phyloP scores from a whole-genome alignment of 768 basidiomycete species.

The Chalciporus piperatus region DNA sequence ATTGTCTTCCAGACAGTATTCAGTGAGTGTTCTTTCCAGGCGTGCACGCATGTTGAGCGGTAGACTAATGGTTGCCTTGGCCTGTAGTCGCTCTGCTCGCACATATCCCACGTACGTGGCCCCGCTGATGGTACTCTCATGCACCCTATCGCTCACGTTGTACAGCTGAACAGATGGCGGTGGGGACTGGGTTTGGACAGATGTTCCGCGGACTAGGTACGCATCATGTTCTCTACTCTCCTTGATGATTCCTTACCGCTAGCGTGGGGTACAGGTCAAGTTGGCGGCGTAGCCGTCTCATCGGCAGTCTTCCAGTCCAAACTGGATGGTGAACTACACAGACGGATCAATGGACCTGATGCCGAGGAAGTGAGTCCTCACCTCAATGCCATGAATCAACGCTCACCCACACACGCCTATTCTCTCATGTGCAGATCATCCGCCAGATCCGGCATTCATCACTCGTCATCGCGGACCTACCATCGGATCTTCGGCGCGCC shows the following conservation, averaged over 20 bases:
- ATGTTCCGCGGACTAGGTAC: slow-evolving; percentile 14
- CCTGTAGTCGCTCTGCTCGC: slow-evolving; percentile 13
- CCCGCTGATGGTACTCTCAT: no score
- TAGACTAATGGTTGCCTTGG: neutral
- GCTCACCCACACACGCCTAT: neutral
- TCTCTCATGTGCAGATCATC: slow-evolving; percentile 3
- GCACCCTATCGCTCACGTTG: neutral
- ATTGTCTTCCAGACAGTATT: slow-evolving; percentile 12
- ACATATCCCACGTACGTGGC: slow-evolving; percentile 4
- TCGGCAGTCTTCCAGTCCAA: slow-evolving; percentile 17
- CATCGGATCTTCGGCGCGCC: no score
- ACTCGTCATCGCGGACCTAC: no score
- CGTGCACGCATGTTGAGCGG: neutral
- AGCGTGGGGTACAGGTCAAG: slow-evolving; percentile 6
- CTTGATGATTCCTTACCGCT: neutral
- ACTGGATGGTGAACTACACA: slow-evolving; percentile 10
- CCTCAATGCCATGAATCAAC: neutral
- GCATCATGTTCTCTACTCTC: neutral
- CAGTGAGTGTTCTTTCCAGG: neutral
- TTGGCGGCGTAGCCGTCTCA: slow-evolving; percentile 9
- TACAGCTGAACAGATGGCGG: neutral
- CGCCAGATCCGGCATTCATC: slow-evolving; percentile 10
- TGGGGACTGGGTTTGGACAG: slow-evolving; percentile 6
- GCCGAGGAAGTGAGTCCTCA: slow-evolving; percentile 7
- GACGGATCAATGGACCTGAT: slow-evolving; percentile 6